Evolutionary conservation across 768 basidiomycete species (phyloP), one percentile per base, ranked within the genome.

Genomic region (Tremella mesenterica): DNA sequence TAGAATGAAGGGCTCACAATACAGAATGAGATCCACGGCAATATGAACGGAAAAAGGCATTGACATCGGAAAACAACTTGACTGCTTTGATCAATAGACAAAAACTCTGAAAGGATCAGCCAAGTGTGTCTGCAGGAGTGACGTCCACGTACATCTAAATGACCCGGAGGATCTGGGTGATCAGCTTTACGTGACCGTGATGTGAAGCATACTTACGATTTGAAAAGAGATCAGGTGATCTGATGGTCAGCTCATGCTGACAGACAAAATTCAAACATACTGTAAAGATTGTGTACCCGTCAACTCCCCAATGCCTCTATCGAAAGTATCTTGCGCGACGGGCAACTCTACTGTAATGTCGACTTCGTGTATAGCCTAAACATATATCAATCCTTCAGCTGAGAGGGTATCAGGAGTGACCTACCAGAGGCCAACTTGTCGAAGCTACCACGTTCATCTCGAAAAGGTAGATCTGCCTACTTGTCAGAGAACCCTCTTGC

Each of bases 321-420:
- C 65, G 43, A 39, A 69, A 2, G 36, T 46, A 3, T 36, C 12
- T 47, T 69, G 67, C 21, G 56, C 12, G 25, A 62, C 53, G 0
- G 67, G 67, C 18, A 69, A 43, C 27, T 69, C 67, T 20, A 64
- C 63, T 0, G 67, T 61, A 38, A 69, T 63, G 34, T 69, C 67
- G 6, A 54, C 60, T 21, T 69, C 64, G 4, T 38, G 16, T 18
- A 69, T n/a, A 31, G 49, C 36, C 60, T 64, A 44, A n/a, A 29
- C n/a, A n/a, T n/a, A n/a, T n/a, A n/a, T n/a, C n/a, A n/a, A n/a
- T n/a, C n/a, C n/a, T n/a, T n/a, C n/a, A n/a, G n/a, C n/a, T n/a
- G n/a, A n/a, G n/a, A n/a, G n/a, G n/a, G n/a, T n/a, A 27, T 38
- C 12, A 50, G 28, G n/a, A 20, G 16, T 18, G 26, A 47, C 12